A percentile compares a stretch with the other conserved stretches of the same genome.
These are phyloP conservation scores for Cytospora leucostoma DNA, from an alignment of 2,329 filamentous ascomycete species.

Conservation along the genomic window DNA sequence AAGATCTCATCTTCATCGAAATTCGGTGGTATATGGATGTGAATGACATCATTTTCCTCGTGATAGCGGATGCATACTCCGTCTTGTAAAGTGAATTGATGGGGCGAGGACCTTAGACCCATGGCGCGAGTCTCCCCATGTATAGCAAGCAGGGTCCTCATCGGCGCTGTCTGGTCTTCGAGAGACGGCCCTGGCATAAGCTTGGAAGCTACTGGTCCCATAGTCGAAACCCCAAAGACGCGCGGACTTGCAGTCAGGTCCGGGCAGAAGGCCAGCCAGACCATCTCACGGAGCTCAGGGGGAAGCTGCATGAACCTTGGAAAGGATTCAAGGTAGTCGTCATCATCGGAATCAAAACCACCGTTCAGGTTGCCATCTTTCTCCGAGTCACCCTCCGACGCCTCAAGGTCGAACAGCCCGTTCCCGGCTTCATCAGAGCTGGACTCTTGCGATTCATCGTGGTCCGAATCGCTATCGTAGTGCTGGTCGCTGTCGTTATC, in stretches of 20 bases:
- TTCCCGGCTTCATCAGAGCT: slow-evolving; percentile 3
- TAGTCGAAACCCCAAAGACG: slow-evolving; percentile 34
- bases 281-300: slow-evolving; percentile 37
- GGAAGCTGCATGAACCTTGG: slow-evolving; percentile 37
- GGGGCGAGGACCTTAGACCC: slow-evolving; percentile 36
- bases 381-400: slow-evolving; percentile 23
- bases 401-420: slow-evolving; percentile 23
- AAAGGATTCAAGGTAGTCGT: slow-evolving; percentile 24
- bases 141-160: slow-evolving; percentile 38
- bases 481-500: slow-evolving; percentile 11
- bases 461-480: slow-evolving; percentile 9
- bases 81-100: slow-evolving; percentile 39
- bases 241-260: slow-evolving; percentile 34
- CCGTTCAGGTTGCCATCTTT: neutral
- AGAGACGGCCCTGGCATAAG: slow-evolving; percentile 28
- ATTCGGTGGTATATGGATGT: slow-evolving; percentile 28
- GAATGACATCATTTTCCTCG: slow-evolving; percentile 36
- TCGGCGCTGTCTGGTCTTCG: slow-evolving; percentile 33
- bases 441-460: slow-evolving; percentile 13
- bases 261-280: slow-evolving; percentile 40
- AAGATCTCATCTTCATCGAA: slow-evolving; percentile 8
- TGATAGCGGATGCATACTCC: slow-evolving; percentile 8
- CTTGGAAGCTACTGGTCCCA: slow-evolving; percentile 21
- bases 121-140: slow-evolving; percentile 41
- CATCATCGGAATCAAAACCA: neutral